Evolutionary conservation across 2,329 filamentous ascomycete genomes (phyloP).

Genomic region (Fusarium sp.): DNA sequence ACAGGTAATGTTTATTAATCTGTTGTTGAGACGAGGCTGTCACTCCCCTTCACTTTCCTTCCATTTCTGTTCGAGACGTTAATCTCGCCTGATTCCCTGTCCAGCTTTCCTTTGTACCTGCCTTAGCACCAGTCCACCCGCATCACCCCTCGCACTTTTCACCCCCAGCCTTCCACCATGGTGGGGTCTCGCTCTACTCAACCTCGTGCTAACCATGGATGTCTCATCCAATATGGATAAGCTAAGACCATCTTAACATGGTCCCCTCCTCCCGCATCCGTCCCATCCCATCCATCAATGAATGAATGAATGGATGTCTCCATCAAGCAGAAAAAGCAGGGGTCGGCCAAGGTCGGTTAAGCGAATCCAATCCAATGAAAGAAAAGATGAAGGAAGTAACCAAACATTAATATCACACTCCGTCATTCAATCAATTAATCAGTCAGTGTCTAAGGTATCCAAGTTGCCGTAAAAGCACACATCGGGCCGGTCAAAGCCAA

Average conservation of each 20-base stretch:
- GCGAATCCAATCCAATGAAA: constrained; percentile 37
- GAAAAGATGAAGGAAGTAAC: constrained; percentile 15
- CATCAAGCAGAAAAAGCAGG: constrained; percentile 14
- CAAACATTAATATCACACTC: constrained; percentile 7
- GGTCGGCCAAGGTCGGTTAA: constrained; percentile 40
- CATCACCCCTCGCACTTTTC: constrained; percentile 15
- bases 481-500: background rate
- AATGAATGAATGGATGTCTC: background rate
- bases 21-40: background rate
- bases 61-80: constrained; percentile 41
- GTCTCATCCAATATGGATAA: constrained; percentile 30
- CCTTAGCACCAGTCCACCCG: constrained; percentile 42
- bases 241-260: constrained; percentile 31
- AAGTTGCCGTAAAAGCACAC: background rate
- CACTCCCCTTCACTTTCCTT: constrained; percentile 5
- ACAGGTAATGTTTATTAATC: background rate
- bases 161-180: constrained; percentile 23
- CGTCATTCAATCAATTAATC: background rate
- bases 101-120: constrained; percentile 41
- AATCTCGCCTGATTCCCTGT: constrained; percentile 43
- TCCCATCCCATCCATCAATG: constrained; percentile 35
- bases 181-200: constrained; percentile 32
- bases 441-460: background rate
- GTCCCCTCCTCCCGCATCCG: constrained; percentile 45
- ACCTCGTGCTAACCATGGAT: constrained; percentile 44